These are phyloP conservation scores for Sarocladium oryzae DNA, from an alignment of 2,329 filamentous ascomycete genomes.

Conservation along the genomic window DNA sequence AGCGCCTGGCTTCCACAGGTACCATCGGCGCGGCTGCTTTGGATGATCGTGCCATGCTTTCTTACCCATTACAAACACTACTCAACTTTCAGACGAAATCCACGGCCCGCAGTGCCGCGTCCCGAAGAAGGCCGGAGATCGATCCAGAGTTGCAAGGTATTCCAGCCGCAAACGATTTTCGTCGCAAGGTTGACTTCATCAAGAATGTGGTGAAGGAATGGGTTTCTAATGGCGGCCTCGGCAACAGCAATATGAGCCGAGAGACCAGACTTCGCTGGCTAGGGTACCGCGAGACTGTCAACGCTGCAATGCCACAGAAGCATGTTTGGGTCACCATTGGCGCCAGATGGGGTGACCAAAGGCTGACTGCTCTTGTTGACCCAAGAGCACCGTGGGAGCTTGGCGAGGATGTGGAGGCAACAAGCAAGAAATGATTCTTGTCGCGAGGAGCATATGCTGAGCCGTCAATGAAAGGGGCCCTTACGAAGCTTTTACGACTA, in stretches of 20 bases:
- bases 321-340: constrained; percentile 65
- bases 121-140: constrained; percentile 54
- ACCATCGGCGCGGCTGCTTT: constrained; percentile 65
- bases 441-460: not conserved
- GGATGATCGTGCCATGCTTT: constrained; percentile 63
- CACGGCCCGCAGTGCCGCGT: constrained; percentile 34
- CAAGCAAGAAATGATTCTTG: constrained; percentile 19
- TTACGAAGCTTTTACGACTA: constrained; percentile 7
- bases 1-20: constrained; percentile 56
- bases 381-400: constrained; percentile 46
- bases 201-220: constrained; percentile 63
- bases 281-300: constrained; percentile 49
- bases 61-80: constrained; percentile 66
- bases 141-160: constrained; percentile 55
- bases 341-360: constrained; percentile 52
- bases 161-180: constrained; percentile 66
- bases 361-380: constrained; percentile 49
- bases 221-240: constrained; percentile 63
- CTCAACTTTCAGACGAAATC: constrained; percentile 58
- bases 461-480: not conserved
- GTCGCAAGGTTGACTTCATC: constrained; percentile 69
- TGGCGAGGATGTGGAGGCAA: constrained; percentile 43
- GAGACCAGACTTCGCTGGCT: constrained; percentile 51
- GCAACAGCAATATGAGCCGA: constrained; percentile 55
- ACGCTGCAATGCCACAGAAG: constrained; percentile 47